Evolutionary conservation across 129 eudicot genomes (phyloP), one percentile per base, ranked within the genome.

Genomic region (Artemisia argyi): DNA sequence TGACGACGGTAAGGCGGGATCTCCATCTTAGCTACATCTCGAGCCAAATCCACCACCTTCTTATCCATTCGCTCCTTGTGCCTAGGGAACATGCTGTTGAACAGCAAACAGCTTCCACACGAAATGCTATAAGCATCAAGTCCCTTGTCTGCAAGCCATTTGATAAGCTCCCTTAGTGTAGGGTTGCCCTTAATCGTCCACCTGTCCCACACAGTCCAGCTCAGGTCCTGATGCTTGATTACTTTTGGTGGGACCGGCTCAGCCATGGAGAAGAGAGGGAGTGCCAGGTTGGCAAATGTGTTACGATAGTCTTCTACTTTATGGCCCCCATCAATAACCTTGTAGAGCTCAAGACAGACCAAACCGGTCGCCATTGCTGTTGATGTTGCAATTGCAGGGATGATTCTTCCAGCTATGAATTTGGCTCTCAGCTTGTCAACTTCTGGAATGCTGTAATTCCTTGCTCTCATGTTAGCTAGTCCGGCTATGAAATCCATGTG

Each of bases 131-230:
- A 89, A 47, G 96, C 95, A 22, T 77, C 87, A 11, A 92, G 80
- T 11, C 98, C 98, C 79, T 82, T 92, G 24, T 83, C 88, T 7
- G 80, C 56, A 57, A 92, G 89, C 98, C 98, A 92, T 32, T 79
- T 57, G 19, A 92, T 81, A 35, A 92, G 79, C 39, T 85, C 96
- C 66, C 80, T 70, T 64, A 89, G 54, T 0, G 95, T 92, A 10
- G 96, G 96, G 56, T 92, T 92, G 32, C 83, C 88, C 16, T 85
- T 74, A 9, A 92, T 67, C 30, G 77, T 65, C 98, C 96, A 92
- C 65, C 96, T 66, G 71, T 92, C 98, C 98, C 98, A 92, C 53
- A 92, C 91, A 14, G 89, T 92, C 98, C 96, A 92, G 76, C 80
- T 85, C 95, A 89, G 60, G 74, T 89, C 89, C 15, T 70, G 81